Percentiles rank a stretch among this genome's conserved stretches.
phyloP scores from a whole-genome alignment of 345 rosid species.

The Murraya paniculata region DNA sequence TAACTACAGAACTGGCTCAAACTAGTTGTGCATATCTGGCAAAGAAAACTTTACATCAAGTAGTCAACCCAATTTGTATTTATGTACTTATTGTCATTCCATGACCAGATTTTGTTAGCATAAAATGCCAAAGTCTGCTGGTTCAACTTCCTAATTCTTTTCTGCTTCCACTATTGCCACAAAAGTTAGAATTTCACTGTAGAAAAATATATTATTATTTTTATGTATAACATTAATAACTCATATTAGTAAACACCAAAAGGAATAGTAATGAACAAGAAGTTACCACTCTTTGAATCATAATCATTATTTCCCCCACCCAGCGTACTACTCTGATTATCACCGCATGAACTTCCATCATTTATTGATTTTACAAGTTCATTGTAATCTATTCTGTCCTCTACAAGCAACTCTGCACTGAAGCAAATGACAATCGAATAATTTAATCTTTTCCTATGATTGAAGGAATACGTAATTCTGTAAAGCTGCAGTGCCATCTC shows the following conservation, averaged over 20 bases:
- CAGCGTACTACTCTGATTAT: conserved; percentile 27
- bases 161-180: neutral
- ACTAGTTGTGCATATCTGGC: neutral
- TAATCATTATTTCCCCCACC: conserved; percentile 28
- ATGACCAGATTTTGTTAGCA: neutral
- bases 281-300: conserved; percentile 42
- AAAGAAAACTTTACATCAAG: neutral
- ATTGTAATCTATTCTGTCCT: conserved; percentile 82
- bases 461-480: neutral
- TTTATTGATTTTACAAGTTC: conserved; percentile 62
- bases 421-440: conserved; percentile 18
- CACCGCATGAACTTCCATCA: conserved; percentile 31
- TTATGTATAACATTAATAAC: neutral
- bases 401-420: conserved; percentile 79
- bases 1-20: neutral
- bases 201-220: neutral
- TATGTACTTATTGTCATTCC: neutral
- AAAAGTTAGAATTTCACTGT: neutral
- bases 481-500: neutral
- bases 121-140: neutral
- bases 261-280: neutral
- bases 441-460: neutral
- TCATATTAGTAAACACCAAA: neutral
- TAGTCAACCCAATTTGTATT: neutral
- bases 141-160: neutral